A percentile compares a stretch with the other conserved stretches of the same genome.
Evolutionary conservation across 345 rosid genomes (phyloP).

Genomic region (Melaleuca quinquenervia): DNA sequence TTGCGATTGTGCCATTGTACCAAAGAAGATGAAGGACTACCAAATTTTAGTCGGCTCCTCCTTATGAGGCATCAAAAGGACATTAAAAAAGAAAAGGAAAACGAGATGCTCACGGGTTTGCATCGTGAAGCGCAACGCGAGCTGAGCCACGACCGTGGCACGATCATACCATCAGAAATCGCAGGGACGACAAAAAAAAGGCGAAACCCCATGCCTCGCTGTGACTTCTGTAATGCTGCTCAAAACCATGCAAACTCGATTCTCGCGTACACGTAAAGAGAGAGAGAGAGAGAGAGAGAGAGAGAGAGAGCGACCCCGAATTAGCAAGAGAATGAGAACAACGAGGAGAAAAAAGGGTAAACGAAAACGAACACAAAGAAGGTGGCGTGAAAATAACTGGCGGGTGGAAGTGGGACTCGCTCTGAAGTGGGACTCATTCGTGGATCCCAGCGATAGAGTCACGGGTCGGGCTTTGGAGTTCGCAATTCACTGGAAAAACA

Average conservation of each 20-base stretch:
- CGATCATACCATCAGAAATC: background rate
- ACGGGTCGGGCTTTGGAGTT: background rate
- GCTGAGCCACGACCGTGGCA: background rate
- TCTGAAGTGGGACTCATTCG: background rate
- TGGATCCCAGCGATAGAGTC: background rate
- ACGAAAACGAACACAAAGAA: background rate
- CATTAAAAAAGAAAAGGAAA: background rate
- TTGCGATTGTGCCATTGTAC: background rate
- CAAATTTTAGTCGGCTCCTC: background rate
- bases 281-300: background rate
- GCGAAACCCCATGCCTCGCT: background rate
- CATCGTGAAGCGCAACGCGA: background rate
- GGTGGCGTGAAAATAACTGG: background rate
- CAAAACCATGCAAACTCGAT: background rate
- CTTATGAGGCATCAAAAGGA: background rate
- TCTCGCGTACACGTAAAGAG: background rate
- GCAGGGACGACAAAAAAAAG: background rate
- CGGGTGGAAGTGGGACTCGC: background rate
- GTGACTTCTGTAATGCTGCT: background rate
- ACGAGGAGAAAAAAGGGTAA: background rate
- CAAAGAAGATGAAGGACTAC: background rate
- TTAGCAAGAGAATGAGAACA: background rate
- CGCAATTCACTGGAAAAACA: background rate
- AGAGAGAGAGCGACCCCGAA: background rate
- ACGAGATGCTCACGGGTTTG: conserved; percentile 1